phyloP scores from a whole-genome alignment of 129 eudicot genomes.

The Daucus carota region DH1_v3.0 NC_030385.2:32254501-32255000 shows the following conservation, averaged over 20 bases:
- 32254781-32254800: background rate
- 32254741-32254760: background rate
- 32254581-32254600: background rate
- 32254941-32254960: constrained; percentile 54
- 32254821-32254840: background rate
- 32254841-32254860: background rate
- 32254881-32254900: constrained; percentile 70
- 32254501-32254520: constrained; percentile 41
- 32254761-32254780: background rate
- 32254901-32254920: constrained; percentile 63
- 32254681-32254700: background rate
- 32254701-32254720: background rate
- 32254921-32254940: constrained; percentile 50
- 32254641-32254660: background rate
- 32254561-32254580: background rate
- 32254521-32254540: constrained; percentile 35
- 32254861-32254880: constrained; percentile 32
- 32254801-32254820: background rate
- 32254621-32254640: too few species aligned
- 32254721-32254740: background rate
- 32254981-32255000: constrained; percentile 61
- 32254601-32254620: background rate
- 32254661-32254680: background rate
- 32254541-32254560: constrained; percentile 39
- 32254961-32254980: constrained; percentile 77